A percentile compares a stretch with the other conserved stretches of the same genome.
phyloP scores from a whole-genome alignment of 768 basidiomycete genomes.

The Kwoniella newhampshirensis region DNA sequence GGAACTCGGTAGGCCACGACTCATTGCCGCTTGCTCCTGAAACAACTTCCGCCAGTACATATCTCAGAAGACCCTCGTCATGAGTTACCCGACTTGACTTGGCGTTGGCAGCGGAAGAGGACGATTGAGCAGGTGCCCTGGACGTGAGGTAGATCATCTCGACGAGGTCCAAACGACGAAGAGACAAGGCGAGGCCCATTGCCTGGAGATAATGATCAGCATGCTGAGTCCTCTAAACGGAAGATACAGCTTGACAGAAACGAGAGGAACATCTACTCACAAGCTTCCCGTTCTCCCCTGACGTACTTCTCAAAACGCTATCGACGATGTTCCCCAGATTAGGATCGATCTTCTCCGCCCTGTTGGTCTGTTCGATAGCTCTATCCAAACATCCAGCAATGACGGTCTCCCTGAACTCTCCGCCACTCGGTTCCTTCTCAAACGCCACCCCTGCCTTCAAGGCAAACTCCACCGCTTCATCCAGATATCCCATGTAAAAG shows the following conservation, averaged over 20 bases:
- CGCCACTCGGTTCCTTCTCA: constrained; percentile 60
- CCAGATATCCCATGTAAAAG: constrained; percentile 91
- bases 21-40: constrained; percentile 81
- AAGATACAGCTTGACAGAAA: constrained; percentile 24
- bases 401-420: constrained; percentile 91
- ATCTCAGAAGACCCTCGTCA: constrained; percentile 78
- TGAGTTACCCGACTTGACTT: constrained; percentile 60
- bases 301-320: constrained; percentile 79
- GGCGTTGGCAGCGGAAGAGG: constrained; percentile 17
- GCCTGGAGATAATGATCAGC: constrained; percentile 61
- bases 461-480: constrained; percentile 93
- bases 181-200: constrained; percentile 91
- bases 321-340: constrained; percentile 82
- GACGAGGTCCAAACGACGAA: constrained; percentile 82
- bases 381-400: constrained; percentile 95
- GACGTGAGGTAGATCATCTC: constrained; percentile 61
- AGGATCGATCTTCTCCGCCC: constrained; percentile 69
- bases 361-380: constrained; percentile 71
- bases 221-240: no score
- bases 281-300: constrained; percentile 87
- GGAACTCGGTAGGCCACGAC: constrained; percentile 43
- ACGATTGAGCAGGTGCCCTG: constrained; percentile 23
- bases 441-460: constrained; percentile 86
- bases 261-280: constrained; percentile 53
- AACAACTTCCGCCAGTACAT: constrained; percentile 87